phyloP scores from a whole-genome alignment of 352 stramenopile genomes.

The Globisporangium cederbergense region DNA sequence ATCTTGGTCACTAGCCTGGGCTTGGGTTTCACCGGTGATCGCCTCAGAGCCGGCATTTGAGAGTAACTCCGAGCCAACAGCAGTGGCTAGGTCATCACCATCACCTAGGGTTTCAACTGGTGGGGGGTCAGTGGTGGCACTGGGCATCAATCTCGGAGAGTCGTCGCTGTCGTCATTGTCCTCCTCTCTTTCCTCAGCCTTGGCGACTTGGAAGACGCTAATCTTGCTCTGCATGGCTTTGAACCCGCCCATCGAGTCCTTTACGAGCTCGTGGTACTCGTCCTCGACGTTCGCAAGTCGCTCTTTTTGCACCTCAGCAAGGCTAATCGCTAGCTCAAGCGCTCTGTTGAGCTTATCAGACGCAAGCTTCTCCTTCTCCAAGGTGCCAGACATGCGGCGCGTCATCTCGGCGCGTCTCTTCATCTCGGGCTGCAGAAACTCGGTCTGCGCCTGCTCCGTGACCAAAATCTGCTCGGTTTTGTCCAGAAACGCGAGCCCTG shows the following conservation, averaged over 20 bases:
- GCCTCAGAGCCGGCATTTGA: background rate
- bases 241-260: slow-evolving; percentile 30
- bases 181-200: slow-evolving; percentile 14
- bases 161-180: background rate
- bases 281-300: slow-evolving; percentile 37
- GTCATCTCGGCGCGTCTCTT: slow-evolving; percentile 35
- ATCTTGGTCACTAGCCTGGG: background rate
- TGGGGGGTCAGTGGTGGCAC: background rate
- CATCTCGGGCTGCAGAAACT: slow-evolving; percentile 51
- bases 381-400: slow-evolving; percentile 51
- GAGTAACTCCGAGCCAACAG: background rate
- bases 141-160: background rate
- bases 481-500: slow-evolving; percentile 50
- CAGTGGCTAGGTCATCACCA: background rate
- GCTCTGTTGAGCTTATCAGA: slow-evolving; percentile 43
- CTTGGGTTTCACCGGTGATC: background rate
- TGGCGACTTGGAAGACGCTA: slow-evolving; percentile 28
- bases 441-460: slow-evolving; percentile 44
- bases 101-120: background rate
- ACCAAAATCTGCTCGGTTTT: slow-evolving; percentile 46
- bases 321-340: slow-evolving; percentile 41
- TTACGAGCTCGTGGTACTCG: slow-evolving; percentile 54
- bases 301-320: slow-evolving; percentile 33
- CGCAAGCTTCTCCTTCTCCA: slow-evolving; percentile 55
- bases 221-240: slow-evolving; percentile 23